These are phyloP conservation scores for Rossbeevera mucosa DNA, from an alignment of 768 basidiomycete genomes.

Conservation along the genomic window DNA sequence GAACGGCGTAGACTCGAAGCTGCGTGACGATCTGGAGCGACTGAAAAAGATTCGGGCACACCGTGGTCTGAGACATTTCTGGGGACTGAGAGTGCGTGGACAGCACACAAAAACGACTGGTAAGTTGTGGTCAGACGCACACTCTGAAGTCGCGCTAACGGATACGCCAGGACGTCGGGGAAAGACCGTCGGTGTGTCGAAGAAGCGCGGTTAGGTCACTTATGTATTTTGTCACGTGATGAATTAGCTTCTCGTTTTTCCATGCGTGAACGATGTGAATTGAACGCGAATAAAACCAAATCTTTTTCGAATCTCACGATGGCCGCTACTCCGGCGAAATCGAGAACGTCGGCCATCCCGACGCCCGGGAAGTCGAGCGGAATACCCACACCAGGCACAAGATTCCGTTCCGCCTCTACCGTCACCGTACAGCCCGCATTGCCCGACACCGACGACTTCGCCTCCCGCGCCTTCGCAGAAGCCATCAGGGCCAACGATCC, in stretches of 20 bases:
- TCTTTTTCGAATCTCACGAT: not conserved
- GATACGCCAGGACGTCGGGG: conserved; percentile 75
- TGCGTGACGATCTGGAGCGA: conserved; percentile 96
- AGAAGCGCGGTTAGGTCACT: conserved; percentile 62
- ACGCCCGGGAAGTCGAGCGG: conserved; percentile 43
- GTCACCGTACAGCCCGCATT: conserved; percentile 32
- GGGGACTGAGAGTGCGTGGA: conserved; percentile 93
- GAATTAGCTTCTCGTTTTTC: not conserved
- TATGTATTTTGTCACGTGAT: conserved; percentile 23
- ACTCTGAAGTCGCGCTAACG: conserved; percentile 1
- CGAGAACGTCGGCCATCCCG: conserved; percentile 41
- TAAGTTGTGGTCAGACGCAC: conserved; percentile 30
- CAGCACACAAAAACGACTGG: conserved; percentile 99
- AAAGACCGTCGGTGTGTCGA: conserved; percentile 95
- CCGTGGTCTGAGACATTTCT: conserved; percentile 87
- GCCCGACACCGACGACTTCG: conserved; percentile 47
- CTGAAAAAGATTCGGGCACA: conserved; percentile 99
- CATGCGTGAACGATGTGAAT: not conserved
- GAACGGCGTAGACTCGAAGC: conserved; percentile 94
- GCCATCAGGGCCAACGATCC: conserved; percentile 81
- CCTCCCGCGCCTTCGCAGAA: conserved; percentile 70
- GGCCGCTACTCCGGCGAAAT: conserved; percentile 39
- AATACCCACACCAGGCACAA: conserved; percentile 63
- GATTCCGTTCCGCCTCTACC: conserved; percentile 64
- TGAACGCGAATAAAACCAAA: not conserved